A percentile compares a stretch with the other conserved stretches of the same genome.
phyloP scores from a whole-genome alignment of 2,329 filamentous ascomycete species.

The Fusarium guadeloupense region DNA sequence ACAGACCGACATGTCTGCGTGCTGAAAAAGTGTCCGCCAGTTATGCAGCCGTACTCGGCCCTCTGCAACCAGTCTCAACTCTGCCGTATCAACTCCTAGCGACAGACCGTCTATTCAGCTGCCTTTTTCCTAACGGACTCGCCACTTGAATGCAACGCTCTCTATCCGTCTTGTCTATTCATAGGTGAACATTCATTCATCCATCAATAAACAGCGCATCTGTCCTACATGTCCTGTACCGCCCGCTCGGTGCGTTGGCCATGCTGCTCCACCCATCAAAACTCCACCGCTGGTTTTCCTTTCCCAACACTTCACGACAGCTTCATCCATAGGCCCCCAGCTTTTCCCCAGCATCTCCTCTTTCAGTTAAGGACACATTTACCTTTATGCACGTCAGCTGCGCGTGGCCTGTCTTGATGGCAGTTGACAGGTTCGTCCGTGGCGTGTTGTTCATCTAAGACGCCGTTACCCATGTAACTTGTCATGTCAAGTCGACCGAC shows the following conservation, averaged over 20 bases:
- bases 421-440: constrained; percentile 22
- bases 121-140: constrained; percentile 7
- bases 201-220: constrained; percentile 2
- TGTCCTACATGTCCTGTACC: constrained; percentile 29
- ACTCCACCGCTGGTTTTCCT: constrained; percentile 34
- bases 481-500: constrained; percentile 3
- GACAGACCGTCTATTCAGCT: constrained; percentile 22
- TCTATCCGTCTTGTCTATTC: constrained; percentile 8
- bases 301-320: constrained; percentile 40
- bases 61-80: not conserved
- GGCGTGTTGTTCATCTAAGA: constrained; percentile 22
- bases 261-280: constrained; percentile 34
- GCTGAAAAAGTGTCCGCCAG: constrained; percentile 10
- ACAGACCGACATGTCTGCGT: constrained; percentile 31
- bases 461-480: constrained; percentile 11
- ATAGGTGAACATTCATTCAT: not conserved
- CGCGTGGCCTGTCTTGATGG: constrained; percentile 16
- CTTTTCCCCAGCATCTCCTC: constrained; percentile 32
- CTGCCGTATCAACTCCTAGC: not conserved
- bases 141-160: constrained; percentile 22
- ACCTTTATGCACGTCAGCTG: constrained; percentile 42
- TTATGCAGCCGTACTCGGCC: constrained; percentile 29
- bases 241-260: constrained; percentile 38
- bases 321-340: constrained; percentile 19
- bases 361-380: constrained; percentile 31